Base-by-base conservation (phyloP, 2,329 filamentous ascomycete species). In the Paracamarosporium sp. region DNA sequence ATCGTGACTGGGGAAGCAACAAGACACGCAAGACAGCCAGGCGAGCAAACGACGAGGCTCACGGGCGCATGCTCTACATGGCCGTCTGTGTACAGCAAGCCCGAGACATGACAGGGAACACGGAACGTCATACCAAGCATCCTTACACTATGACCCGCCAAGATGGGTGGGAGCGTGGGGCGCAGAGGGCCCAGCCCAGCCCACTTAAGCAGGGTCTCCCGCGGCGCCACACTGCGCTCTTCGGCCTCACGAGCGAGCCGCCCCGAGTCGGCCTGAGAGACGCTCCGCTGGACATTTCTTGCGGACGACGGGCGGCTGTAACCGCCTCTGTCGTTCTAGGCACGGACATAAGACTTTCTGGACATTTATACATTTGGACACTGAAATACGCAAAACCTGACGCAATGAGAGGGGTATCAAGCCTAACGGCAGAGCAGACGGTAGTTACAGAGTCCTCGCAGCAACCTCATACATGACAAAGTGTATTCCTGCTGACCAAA, bases 381-480 rank as follows among this genome's bases (percentile, higher is more conserved):
- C 12, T 20, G 17, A n/a, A 33, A 9, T 15, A n/a, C 12, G 25
- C 4, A 31, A 46, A 46, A 36, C 22, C 45, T 35, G 25, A 25
- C 11, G 4, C 22, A 40, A 40, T 33, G 53, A 59, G 53, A 56
- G 25, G 57, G 57, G 57, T 59, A 59, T 59, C 48, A 28, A 41
- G 25, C 46, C 31, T 20, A 43, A 45, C 30, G 50, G 30, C 25
- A 44, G 28, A 31, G 25, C 25, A 44, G 15, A 31, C n/a, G n/a
- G 30, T 35, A 25, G 31, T 25, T 33, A 52, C 47, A 53, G 24
- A 5, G 55, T 50, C 45, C n/a, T 40, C 48, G 15, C 24, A 46
- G n/a, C 27, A n/a, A 36, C 43, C 12, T 46, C 13, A 1, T 24
- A 51, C 2, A 35, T 30, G 31, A 30, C 35, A 50, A 50, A 41